Evolutionary conservation across 805 yeast species (phyloP), one percentile per base, ranked within the genome.

Genomic region (Candida manassasensis): DNA sequence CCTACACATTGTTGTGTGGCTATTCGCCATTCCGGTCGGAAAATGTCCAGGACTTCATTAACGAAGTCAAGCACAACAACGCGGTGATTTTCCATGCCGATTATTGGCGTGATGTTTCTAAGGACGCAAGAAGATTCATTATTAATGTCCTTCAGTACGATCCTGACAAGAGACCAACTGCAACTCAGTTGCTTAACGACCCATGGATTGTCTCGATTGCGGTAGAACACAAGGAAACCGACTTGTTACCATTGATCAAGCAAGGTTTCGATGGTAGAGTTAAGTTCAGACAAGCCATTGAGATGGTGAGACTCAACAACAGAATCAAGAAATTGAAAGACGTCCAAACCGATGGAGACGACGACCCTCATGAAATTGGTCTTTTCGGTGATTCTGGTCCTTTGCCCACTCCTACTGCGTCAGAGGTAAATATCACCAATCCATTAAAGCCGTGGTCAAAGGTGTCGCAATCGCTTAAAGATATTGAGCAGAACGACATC

Each of bases 21-120:
- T 87, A 88, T 55, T 82, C 95, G 4, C 96, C 97, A 3, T 87
- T 90, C 59, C 65, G 89, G 34, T 78, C 96, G 0, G 96, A 89
- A 52, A 81, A 77, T 31, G 86, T 84, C 1, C 74, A 71, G 36
- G 94, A 84, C 37, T 90, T 93, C 53, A 61, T 90, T 31, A 75
- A 74, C 29, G 97, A 90, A 55, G 93, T 86, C 37, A 67, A 71
- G 36, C 57, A 74, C 48, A 79, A 80, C 29, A 79, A 79, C 42
- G 85, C 86, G 4, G 88, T 90, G n/a, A 72, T 78, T 3, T 90
- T 90, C 67, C 95, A 88, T 55, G 76, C 77, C 19, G 84, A 79
- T 42, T 87, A 88, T 65, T 93, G 97, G 97, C 71, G 71, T 39
- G 73, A 77, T 37, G 81, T 93, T 14, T 80, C 93, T 10, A 70